These are phyloP conservation scores for Trametes maxima DNA, from an alignment of 768 basidiomycete genomes.

Conservation along the genomic window DNA sequence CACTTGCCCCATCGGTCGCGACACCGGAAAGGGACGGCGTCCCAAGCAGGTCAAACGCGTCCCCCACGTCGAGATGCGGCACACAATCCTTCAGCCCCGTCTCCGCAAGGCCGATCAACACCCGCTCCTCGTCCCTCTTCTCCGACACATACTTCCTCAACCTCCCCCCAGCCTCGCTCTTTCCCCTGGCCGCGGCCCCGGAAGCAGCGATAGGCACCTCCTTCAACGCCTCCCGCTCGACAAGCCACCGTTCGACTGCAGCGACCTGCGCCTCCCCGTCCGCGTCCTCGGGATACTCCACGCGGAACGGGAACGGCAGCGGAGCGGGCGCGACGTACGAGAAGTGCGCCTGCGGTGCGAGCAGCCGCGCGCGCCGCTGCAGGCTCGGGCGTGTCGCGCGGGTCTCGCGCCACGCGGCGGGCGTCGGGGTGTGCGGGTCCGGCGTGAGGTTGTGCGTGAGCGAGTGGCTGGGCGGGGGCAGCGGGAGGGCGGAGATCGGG, in stretches of 20 bases:
- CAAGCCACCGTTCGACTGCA: slow-evolving; percentile 79
- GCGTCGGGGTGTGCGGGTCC: slow-evolving; percentile 57
- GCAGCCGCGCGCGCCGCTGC: slow-evolving; percentile 69
- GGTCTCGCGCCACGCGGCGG: slow-evolving; percentile 52
- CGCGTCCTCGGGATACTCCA: slow-evolving; percentile 52
- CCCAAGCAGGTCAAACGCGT: slow-evolving; percentile 72
- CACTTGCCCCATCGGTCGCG: slow-evolving; percentile 30
- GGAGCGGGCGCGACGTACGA: slow-evolving; percentile 85
- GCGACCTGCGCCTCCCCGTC: slow-evolving; percentile 45
- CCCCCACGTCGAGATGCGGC: slow-evolving; percentile 86
- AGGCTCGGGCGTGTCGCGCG: slow-evolving; percentile 59
- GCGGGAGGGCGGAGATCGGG: slow-evolving; percentile 57
- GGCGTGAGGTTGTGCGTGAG: slow-evolving; percentile 55
- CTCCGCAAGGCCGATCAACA: slow-evolving; percentile 74
- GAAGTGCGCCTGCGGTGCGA: slow-evolving; percentile 64
- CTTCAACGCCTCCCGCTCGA: slow-evolving; percentile 60
- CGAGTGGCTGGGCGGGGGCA: slow-evolving; percentile 44
- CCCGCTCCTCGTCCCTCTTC: slow-evolving; percentile 52
- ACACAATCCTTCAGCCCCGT: slow-evolving; percentile 73
- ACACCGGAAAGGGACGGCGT: slow-evolving; percentile 49
- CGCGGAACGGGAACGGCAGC: slow-evolving; percentile 78
- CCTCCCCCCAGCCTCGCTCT: slow-evolving; percentile 31
- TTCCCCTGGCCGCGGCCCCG: slow-evolving; percentile 13
- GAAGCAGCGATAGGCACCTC: slow-evolving; percentile 31
- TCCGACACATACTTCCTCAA: slow-evolving; percentile 49